phyloP scores from a whole-genome alignment of 148 eudicot genomes.

The Cornus suecica region DNA sequence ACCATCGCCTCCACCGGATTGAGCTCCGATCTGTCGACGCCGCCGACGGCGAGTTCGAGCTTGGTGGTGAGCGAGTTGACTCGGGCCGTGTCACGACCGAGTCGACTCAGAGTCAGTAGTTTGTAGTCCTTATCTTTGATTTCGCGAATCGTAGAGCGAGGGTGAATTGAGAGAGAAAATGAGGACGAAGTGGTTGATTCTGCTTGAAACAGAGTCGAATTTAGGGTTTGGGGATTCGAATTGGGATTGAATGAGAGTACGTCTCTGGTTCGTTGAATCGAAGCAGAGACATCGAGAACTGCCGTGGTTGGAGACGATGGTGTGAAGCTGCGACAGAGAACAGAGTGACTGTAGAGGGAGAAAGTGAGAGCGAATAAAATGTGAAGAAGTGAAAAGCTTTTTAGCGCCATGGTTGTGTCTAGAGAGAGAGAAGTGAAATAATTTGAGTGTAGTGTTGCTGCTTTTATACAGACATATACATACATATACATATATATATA shows the following conservation, averaged over 20 bases:
- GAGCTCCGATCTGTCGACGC: constrained; percentile 27
- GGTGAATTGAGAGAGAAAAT: constrained; percentile 35
- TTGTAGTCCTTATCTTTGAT: constrained; percentile 37
- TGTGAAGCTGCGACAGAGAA: not conserved
- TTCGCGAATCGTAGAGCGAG: constrained; percentile 42
- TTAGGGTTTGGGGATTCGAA: not conserved
- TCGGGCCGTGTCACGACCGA: constrained; percentile 63
- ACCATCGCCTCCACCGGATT: constrained; percentile 15
- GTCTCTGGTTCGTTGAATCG: constrained; percentile 33
- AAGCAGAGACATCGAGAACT: constrained; percentile 45
- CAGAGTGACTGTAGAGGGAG: constrained; percentile 13
- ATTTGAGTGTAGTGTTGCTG: not conserved
- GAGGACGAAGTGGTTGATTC: not conserved
- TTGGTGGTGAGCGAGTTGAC: constrained; percentile 32
- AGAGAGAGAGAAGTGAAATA: not conserved
- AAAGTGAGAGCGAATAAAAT: constrained; percentile 13
- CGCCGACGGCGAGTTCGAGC: constrained; percentile 21
- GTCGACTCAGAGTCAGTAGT: constrained; percentile 47
- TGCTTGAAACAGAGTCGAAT: not conserved
- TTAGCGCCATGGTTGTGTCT: not conserved
- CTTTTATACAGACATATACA: not conserved
- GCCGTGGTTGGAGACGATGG: not conserved
- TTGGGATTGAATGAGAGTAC: constrained; percentile 28
- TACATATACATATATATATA: too few species aligned
- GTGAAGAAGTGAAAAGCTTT: not conserved